Conservation (phyloP, 139 green algal genomes). For the Chlamydomonas sp. region DNA sequence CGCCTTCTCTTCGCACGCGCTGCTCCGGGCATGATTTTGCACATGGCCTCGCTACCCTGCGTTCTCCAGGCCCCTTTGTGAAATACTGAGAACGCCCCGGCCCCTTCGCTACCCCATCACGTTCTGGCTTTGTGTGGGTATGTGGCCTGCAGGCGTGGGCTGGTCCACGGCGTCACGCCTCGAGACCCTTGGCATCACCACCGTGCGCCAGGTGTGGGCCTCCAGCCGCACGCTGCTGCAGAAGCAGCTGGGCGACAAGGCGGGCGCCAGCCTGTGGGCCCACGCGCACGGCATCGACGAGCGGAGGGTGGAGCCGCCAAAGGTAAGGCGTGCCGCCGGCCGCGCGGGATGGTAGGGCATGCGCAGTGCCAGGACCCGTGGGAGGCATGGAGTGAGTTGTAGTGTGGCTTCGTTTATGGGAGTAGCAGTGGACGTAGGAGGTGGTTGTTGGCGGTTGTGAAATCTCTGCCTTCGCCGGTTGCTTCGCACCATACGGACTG, state of each 20-base stretch:
- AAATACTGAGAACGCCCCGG: too few species aligned
- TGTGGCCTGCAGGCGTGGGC: slow-evolving; percentile 73
- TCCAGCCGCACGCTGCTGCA: slow-evolving; percentile 65
- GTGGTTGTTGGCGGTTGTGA: too few species aligned
- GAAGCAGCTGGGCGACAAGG: slow-evolving; percentile 79
- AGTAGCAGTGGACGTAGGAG: too few species aligned
- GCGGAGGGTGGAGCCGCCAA: slow-evolving; percentile 60
- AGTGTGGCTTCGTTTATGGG: too few species aligned
- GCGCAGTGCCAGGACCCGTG: background rate
- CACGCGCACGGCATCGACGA: slow-evolving; percentile 49
- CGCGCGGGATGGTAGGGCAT: background rate
- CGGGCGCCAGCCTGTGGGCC: slow-evolving; percentile 69
- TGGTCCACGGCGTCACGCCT: slow-evolving; percentile 74
- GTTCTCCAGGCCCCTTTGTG: too few species aligned
- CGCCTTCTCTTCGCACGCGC: too few species aligned
- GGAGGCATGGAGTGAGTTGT: too few species aligned
- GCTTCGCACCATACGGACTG: background rate
- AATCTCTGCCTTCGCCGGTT: background rate
- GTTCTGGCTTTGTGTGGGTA: too few species aligned
- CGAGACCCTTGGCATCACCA: slow-evolving; percentile 62
- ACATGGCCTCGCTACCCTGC: too few species aligned
- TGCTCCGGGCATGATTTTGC: too few species aligned
- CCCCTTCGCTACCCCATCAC: too few species aligned
- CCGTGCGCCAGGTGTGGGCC: slow-evolving; percentile 55
- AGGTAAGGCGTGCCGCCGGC: slow-evolving; percentile 31